phyloP scores from a whole-genome alignment of 2,329 filamentous ascomycete genomes.

The Aspergillus pseudotamarii region DNA sequence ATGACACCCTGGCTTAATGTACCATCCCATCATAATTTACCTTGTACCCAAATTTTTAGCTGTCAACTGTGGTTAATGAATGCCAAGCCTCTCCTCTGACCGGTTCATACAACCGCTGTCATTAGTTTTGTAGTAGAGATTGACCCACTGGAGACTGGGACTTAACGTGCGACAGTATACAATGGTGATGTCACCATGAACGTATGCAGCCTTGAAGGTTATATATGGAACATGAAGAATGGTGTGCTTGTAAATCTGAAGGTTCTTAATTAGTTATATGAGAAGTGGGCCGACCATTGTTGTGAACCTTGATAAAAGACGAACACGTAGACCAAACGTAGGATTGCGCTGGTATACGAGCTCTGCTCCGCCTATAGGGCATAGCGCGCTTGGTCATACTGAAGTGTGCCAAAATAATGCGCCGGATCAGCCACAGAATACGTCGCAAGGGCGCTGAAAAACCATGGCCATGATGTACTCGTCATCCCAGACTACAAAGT shows the following conservation, averaged over 20 bases:
- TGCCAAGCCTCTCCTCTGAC: too few species aligned
- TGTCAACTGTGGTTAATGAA: background rate
- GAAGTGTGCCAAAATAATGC: background rate
- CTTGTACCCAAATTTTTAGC: background rate
- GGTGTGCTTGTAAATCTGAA: background rate
- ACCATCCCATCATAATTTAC: background rate
- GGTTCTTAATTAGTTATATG: background rate
- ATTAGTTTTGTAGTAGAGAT: background rate
- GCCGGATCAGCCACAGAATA: background rate
- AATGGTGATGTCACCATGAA: background rate
- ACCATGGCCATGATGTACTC: background rate
- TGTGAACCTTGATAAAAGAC: background rate
- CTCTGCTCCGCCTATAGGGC: background rate
- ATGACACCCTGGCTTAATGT: background rate
- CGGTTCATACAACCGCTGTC: background rate
- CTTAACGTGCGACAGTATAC: background rate
- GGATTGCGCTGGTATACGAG: background rate
- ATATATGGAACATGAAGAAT: background rate
- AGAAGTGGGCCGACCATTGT: background rate
- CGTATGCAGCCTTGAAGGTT: background rate
- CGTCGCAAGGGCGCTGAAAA: background rate
- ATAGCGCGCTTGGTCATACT: background rate
- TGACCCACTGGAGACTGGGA: background rate
- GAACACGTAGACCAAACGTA: background rate
- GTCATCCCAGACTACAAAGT: background rate